These are phyloP conservation scores for Metschnikowia reukaufii DNA, from an alignment of 805 yeast species.

Conservation along the genomic window DNA sequence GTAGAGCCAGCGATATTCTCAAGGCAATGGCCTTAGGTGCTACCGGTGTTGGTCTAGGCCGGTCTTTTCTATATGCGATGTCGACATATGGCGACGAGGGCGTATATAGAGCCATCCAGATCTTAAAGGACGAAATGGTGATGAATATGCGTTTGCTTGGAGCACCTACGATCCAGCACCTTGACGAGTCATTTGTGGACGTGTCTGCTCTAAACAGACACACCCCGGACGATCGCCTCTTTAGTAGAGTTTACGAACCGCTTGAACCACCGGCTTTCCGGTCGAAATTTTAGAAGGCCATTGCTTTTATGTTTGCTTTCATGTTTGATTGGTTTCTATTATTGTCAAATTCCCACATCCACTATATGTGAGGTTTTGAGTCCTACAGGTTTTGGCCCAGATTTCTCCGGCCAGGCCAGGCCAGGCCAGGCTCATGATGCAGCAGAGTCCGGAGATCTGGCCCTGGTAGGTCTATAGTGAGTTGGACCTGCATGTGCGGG, in stretches of 20 bases:
- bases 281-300: slow-evolving; percentile 14
- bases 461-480: too few relatives aligned
- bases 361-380: too few relatives aligned
- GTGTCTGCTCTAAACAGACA: slow-evolving; percentile 38
- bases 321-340: background rate
- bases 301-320: background rate
- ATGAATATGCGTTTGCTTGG: slow-evolving; percentile 70
- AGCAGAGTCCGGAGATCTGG: too few relatives aligned
- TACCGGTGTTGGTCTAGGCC: slow-evolving; percentile 70
- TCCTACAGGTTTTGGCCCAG: too few relatives aligned
- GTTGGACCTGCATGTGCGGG: background rate
- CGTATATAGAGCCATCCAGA: slow-evolving; percentile 60
- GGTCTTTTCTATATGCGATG: slow-evolving; percentile 76
- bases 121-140: slow-evolving; percentile 59
- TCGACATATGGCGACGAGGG: slow-evolving; percentile 80
- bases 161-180: slow-evolving; percentile 47
- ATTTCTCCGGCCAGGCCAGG: too few relatives aligned
- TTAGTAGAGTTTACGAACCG: slow-evolving; percentile 54
- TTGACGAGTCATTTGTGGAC: slow-evolving; percentile 63
- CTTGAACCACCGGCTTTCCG: slow-evolving; percentile 54
- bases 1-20: slow-evolving; percentile 74
- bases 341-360: too few relatives aligned
- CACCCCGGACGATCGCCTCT: slow-evolving; percentile 58
- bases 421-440: too few relatives aligned
- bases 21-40: slow-evolving; percentile 80